These are phyloP conservation scores for Colletotrichum sp. DNA, from an alignment of 2,329 filamentous ascomycete species.

Conservation along the genomic window DNA sequence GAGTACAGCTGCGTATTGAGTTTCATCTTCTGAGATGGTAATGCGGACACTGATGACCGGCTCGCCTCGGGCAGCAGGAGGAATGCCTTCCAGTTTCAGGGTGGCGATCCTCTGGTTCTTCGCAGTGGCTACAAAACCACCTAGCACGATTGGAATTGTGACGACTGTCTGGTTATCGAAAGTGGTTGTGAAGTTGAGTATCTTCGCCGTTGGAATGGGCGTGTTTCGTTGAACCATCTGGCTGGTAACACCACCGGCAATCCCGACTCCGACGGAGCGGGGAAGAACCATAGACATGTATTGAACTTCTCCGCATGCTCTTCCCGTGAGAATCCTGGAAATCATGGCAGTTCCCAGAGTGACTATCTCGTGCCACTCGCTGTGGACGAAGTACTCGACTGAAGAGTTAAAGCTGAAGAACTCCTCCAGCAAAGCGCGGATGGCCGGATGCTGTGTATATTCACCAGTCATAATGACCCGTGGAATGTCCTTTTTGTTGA, in stretches of 20 bases:
- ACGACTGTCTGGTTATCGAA: background rate
- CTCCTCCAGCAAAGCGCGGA: background rate
- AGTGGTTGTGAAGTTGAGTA: background rate
- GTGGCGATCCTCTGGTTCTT: background rate
- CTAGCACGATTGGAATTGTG: background rate
- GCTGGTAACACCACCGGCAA: background rate
- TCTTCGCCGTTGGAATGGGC: background rate
- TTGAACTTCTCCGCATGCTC: background rate
- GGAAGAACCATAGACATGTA: background rate
- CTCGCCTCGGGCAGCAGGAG: background rate
- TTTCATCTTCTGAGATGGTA: background rate
- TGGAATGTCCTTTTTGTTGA: background rate
- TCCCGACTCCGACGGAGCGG: background rate
- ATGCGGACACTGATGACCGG: background rate
- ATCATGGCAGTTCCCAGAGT: background rate
- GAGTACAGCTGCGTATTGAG: background rate
- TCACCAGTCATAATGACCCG: background rate
- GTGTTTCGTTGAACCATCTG: background rate
- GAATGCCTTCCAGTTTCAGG: background rate
- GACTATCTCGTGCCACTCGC: background rate
- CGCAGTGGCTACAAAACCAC: background rate
- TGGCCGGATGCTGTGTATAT: background rate
- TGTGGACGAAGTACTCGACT: background rate
- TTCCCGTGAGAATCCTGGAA: background rate
- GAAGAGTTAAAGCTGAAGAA: background rate